Percentiles rank a stretch among this genome's conserved stretches.
phyloP scores from a whole-genome alignment of 78 protist species.

The Tieghemostelium lacteum region DNA sequence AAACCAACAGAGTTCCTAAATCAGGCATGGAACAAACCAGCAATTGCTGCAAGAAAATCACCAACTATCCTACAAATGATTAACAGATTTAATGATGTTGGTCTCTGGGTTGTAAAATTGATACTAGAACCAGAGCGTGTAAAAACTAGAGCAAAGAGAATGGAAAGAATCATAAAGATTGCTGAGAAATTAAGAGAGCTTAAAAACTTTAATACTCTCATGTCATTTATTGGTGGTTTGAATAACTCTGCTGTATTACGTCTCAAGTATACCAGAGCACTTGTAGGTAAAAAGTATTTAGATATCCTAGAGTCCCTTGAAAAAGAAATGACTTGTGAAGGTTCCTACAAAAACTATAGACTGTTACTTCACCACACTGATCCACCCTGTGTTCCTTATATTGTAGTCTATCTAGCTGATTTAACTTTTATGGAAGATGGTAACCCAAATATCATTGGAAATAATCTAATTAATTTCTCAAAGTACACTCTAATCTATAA shows the following conservation, averaged over 20 bases:
- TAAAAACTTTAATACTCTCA: constrained; percentile 64
- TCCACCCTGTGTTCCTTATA: constrained; percentile 76
- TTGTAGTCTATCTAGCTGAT: constrained; percentile 67
- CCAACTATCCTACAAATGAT: constrained; percentile 58
- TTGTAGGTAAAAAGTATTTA: constrained; percentile 38
- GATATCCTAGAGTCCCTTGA: constrained; percentile 31
- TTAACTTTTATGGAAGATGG: constrained; percentile 81
- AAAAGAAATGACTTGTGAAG: constrained; percentile 67
- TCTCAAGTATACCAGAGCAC: constrained; percentile 40
- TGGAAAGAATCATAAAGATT: constrained; percentile 62
- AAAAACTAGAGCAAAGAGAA: constrained; percentile 59
- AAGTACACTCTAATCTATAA: constrained; percentile 45
- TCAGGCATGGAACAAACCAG: constrained; percentile 74
- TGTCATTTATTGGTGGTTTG: constrained; percentile 69
- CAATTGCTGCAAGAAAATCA: constrained; percentile 42
- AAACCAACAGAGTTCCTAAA: constrained; percentile 77
- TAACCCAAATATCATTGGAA: constrained; percentile 69
- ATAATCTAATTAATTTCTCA: constrained; percentile 64
- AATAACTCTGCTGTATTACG: constrained; percentile 62
- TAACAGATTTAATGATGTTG: constrained; percentile 56
- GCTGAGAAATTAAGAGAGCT: constrained; percentile 69
- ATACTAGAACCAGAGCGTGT: constrained; percentile 72
- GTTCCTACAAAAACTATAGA: constrained; percentile 61
- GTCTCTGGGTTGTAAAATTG: constrained; percentile 51
- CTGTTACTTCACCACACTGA: constrained; percentile 70